Evolutionary conservation across 768 basidiomycete genomes (phyloP).

Genomic region (Tylopilus balloui): DNA sequence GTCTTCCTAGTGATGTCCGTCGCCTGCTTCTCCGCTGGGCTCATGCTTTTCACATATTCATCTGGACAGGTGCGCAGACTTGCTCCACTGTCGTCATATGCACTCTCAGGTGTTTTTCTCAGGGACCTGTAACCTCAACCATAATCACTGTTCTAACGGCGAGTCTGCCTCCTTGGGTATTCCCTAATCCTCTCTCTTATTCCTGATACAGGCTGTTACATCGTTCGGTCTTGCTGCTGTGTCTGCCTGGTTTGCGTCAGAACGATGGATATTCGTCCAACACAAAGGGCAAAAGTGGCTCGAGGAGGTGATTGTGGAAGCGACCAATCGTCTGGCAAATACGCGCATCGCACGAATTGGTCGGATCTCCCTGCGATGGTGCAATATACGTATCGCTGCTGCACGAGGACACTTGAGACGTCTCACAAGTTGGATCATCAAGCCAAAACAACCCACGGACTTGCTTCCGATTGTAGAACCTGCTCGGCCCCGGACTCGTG

Average conservation of each 20-base stretch:
- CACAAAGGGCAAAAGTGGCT: constrained; percentile 52
- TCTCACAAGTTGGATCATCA: constrained; percentile 24
- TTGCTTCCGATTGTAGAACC: constrained; percentile 22
- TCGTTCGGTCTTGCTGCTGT: constrained; percentile 46
- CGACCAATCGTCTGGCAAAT: constrained; percentile 24
- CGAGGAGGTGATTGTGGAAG: constrained; percentile 38
- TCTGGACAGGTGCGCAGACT: constrained; percentile 53
- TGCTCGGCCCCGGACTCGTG: constrained; percentile 13
- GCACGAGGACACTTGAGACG: constrained; percentile 22
- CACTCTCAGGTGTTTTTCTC: constrained; percentile 13
- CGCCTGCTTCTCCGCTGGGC: constrained; percentile 74
- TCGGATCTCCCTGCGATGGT: constrained; percentile 27
- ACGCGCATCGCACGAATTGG: constrained; percentile 24
- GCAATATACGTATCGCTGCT: constrained; percentile 16
- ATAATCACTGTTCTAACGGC: constrained; percentile 72
- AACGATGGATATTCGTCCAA: constrained; percentile 45
- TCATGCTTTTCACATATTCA: constrained; percentile 74
- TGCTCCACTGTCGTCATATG: constrained; percentile 21
- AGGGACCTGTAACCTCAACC: constrained; percentile 60
- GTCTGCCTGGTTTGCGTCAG: constrained; percentile 50
- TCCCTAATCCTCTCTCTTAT: constrained; percentile 7
- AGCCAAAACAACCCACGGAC: constrained; percentile 19
- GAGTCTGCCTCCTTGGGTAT: constrained; percentile 11
- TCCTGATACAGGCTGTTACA: constrained; percentile 30
- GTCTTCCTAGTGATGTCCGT: constrained; percentile 83